Base-by-base conservation (phyloP, 1,284 basidiomycete species). In the Marasmius fiardii region DNA sequence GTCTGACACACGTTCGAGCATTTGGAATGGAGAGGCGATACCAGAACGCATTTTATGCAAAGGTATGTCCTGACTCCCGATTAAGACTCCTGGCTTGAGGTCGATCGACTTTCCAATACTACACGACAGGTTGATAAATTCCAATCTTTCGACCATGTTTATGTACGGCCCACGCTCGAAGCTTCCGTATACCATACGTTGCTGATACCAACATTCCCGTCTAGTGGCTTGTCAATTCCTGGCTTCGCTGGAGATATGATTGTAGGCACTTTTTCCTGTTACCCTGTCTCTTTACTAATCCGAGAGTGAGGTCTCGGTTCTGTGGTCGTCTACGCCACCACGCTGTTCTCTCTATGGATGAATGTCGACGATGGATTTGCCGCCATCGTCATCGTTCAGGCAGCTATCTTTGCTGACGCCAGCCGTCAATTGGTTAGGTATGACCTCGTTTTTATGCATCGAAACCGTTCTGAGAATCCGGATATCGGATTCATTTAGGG, bases 21-120 rank as follows among this genome's bases (percentile, higher is more conserved):
- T 94, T 92, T 68, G 88, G 85, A 2, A 90, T 89, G 76, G 92
- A 93, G 64, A 73, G 75, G 28, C 71, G 86, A 56, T 93, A 93
- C 69, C 88, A 92, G 63, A 77, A 86, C 58, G 62, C 71, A 16
- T 88, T 93, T 64, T 92, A 90, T 69, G 53, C 55, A 6, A 74
- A 71, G 65, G 75, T 74, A 52, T n/a, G 67, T 54, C 43, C n/a
- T 51, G 5, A 35, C n/a, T n/a, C n/a, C n/a, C n/a, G n/a, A n/a
- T n/a, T n/a, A n/a, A n/a, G n/a, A n/a, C n/a, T n/a, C n/a, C n/a
- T n/a, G n/a, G n/a, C n/a, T n/a, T n/a, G n/a, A n/a, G n/a, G n/a
- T 18, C 21, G 28, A 31, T 23, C 12, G 20, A 20, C 18, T 51
- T 21, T 50, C 52, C 12, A 50, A 10, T 7, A 28, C 16, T 20